Evolutionary conservation across 768 basidiomycete genomes (phyloP).

Genomic region (Kwoniella botswanensis): DNA sequence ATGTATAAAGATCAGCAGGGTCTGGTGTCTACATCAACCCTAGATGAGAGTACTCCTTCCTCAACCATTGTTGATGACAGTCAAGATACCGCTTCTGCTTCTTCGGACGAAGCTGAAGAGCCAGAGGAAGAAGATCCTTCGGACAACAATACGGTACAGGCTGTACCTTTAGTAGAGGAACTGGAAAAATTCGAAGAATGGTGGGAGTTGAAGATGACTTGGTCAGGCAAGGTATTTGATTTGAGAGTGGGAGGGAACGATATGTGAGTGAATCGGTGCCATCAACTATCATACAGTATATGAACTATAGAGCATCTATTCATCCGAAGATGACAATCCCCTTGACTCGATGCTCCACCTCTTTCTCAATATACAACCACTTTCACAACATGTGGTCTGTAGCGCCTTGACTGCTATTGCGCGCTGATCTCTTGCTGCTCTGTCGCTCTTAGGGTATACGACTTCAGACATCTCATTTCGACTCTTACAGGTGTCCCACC

Average conservation of each 20-base stretch:
- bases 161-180: conserved; percentile 19
- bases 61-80: background rate
- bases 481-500: conserved; percentile 77
- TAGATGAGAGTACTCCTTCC: background rate
- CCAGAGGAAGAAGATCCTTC: conserved; percentile 2
- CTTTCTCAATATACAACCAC: too few relatives aligned
- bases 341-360: too few relatives aligned
- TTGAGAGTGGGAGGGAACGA: conserved; percentile 77
- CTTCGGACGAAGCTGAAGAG: background rate
- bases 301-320: too few relatives aligned
- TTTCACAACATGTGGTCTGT: too few relatives aligned
- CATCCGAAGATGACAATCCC: too few relatives aligned
- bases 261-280: conserved; percentile 62
- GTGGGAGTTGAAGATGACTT: conserved; percentile 67
- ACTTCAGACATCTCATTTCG: conserved; percentile 73
- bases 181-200: conserved; percentile 39
- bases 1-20: background rate
- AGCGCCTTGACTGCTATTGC: too few relatives aligned
- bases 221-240: conserved; percentile 72
- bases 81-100: background rate
- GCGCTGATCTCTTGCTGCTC: background rate
- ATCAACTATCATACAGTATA: too few relatives aligned
- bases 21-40: background rate
- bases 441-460: conserved; percentile 68
- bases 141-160: conserved; percentile 6